phyloP scores from a whole-genome alignment of 495 filamentous ascomycete genomes.

The Penicillium paxilli region DNA sequence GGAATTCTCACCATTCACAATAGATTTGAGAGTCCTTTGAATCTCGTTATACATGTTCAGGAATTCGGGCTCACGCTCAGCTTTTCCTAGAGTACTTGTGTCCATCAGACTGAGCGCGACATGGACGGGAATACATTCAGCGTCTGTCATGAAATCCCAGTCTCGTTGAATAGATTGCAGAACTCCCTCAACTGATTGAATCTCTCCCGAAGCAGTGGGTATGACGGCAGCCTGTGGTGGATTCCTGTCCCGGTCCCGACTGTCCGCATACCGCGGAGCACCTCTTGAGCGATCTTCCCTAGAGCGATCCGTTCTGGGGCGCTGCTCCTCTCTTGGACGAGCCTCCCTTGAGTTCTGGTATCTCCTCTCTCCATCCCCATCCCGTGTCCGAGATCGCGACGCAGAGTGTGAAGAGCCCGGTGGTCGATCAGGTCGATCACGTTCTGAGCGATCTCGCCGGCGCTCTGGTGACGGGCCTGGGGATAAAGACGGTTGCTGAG shows the following conservation, averaged over 20 bases:
- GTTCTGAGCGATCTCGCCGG: slow-evolving; percentile 35
- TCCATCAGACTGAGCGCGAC: slow-evolving; percentile 92
- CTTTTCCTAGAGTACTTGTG: slow-evolving; percentile 86
- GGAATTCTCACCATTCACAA: slow-evolving; percentile 69
- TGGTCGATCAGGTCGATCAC: slow-evolving; percentile 32
- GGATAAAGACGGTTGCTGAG: slow-evolving; percentile 29
- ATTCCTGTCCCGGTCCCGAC: slow-evolving; percentile 25
- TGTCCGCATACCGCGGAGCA: slow-evolving; percentile 20
- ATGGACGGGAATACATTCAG: slow-evolving; percentile 87
- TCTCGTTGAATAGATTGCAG: slow-evolving; percentile 74
- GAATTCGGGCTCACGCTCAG: slow-evolving; percentile 82
- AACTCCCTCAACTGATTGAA: slow-evolving; percentile 51
- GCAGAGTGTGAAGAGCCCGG: slow-evolving; percentile 29
- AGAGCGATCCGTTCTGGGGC: neutral
- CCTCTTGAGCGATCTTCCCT: slow-evolving; percentile 30
- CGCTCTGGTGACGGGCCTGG: slow-evolving; percentile 34
- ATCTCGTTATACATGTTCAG: slow-evolving; percentile 77
- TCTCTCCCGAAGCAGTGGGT: slow-evolving; percentile 15
- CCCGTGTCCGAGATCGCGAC: slow-evolving; percentile 40
- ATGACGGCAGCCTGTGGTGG: slow-evolving; percentile 8
- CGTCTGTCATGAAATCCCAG: slow-evolving; percentile 88
- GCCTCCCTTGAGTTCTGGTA: slow-evolving; percentile 27
- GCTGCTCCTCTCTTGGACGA: neutral
- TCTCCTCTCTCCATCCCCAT: slow-evolving; percentile 28
- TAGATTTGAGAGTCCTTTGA: slow-evolving; percentile 86